A percentile compares a stretch with the other conserved stretches of the same genome.
Conservation (phyloP, 139 green algal species). For the Chlorella sp. region DNA sequence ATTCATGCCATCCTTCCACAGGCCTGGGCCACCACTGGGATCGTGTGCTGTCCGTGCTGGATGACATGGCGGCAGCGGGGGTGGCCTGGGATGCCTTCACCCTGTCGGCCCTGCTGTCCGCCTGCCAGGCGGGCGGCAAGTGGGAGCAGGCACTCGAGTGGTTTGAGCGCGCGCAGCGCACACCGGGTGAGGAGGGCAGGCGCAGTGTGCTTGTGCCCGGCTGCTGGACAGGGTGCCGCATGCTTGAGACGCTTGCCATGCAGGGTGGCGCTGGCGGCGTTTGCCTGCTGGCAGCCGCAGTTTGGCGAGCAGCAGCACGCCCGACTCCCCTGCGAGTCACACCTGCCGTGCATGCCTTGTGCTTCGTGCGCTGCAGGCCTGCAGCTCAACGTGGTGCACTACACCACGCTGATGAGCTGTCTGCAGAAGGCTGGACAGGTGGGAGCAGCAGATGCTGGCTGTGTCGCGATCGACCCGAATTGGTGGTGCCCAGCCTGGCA, state of each 20-base stretch:
- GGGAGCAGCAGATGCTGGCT: constrained; percentile 3
- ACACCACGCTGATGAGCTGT: constrained; percentile 59
- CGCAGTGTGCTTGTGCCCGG: not conserved
- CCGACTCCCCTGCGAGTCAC: too few relatives aligned
- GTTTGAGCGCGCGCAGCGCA: constrained; percentile 46
- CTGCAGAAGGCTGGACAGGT: constrained; percentile 44
- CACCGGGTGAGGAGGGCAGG: not conserved
- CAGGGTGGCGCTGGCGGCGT: too few relatives aligned
- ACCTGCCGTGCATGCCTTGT: too few relatives aligned
- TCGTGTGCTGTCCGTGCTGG: constrained; percentile 36
- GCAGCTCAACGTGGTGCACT: constrained; percentile 59
- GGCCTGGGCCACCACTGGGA: constrained; percentile 20
- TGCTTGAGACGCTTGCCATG: too few relatives aligned
- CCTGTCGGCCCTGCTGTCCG: constrained; percentile 79
- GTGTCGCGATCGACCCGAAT: too few relatives aligned
- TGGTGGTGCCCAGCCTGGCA: too few relatives aligned
- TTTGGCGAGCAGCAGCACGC: too few relatives aligned
- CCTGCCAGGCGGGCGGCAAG: constrained; percentile 76
- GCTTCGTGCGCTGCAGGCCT: constrained; percentile 20
- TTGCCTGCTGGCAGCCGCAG: too few relatives aligned
- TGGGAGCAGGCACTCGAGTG: constrained; percentile 73
- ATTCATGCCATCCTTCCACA: too few relatives aligned
- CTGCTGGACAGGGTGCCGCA: not conserved
- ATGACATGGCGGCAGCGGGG: constrained; percentile 41
- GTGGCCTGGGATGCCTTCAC: constrained; percentile 79